Evolutionary conservation across 164 flowering plant species (phyloP), one percentile per base, ranked within the genome.

Genomic region (Cinnamomum micranthum): DNA sequence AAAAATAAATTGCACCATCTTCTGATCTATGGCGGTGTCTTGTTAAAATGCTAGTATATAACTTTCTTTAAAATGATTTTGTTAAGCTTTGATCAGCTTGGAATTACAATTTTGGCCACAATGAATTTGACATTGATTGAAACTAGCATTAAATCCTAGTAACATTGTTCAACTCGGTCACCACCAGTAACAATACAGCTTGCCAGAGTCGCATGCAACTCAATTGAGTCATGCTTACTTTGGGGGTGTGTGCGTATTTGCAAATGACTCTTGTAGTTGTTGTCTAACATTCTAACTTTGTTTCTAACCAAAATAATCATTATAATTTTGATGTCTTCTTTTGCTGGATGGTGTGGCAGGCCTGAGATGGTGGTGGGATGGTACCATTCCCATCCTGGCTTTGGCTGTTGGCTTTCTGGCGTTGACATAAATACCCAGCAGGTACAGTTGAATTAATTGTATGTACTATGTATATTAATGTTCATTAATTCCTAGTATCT

Each of bases 311-410:
- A 14, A n/a, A 3, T 25, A 64, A 25, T 64, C 25, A 24, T 23
- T 64, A 41, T 41, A 25, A 23, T 24, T 64, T 22, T 24, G 1
- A 7, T n/a, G 25, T 23, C 15, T 64, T 64, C 2, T 25, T 64
- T 24, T 64, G 67, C 67, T 64, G 47, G 17, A 47, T 55, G 67
- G 33, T 23, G 62, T 55, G 84, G 81, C 91, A 93, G 99, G 78
- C 99, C 98, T 41, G 99, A 95, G 83, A 92, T 93, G 99, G 99
- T 95, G 68, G 97, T 95, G 14, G 99, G 99, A 14, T 95, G 99
- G 98, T 95, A 95, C 79, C 99, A 95, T 79, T 95, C 99, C 4
- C 99, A 95, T 84, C 99, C 99, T 82, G 99, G 99, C 72, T 95
- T 95, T 80, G 98, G 99, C 41, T 95, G 99, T 71, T 95, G 99